phyloP scores from a whole-genome alignment of 805 yeast species.

The Kodamaea neixiangensis region DNA sequence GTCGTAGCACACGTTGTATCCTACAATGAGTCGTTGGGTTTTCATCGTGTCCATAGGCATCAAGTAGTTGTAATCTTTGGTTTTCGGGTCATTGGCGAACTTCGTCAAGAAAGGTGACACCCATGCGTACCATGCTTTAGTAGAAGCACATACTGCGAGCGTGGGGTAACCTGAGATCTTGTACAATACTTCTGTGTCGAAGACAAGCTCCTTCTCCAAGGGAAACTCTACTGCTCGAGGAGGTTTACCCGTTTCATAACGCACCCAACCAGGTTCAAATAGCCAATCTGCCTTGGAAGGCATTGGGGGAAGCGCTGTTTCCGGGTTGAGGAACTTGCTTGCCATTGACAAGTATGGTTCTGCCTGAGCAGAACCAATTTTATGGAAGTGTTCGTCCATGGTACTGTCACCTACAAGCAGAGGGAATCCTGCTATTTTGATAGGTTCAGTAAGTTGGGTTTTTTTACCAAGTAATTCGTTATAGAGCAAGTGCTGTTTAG shows the following conservation, averaged over 20 bases:
- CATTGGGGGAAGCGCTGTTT: conserved; percentile 27
- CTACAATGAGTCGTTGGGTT: conserved; percentile 65
- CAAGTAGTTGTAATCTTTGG: conserved; percentile 55
- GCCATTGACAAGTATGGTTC: conserved; percentile 62
- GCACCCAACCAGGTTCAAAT: conserved; percentile 75
- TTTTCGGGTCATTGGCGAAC: conserved; percentile 39
- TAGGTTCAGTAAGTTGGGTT: conserved; percentile 62
- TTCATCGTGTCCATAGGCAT: conserved; percentile 66
- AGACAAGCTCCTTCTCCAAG: conserved; percentile 67
- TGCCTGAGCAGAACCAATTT: conserved; percentile 59
- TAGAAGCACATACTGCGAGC: conserved; percentile 77
- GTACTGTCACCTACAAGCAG: conserved; percentile 63
- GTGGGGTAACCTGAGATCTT: conserved; percentile 73
- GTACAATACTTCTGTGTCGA: conserved; percentile 89
- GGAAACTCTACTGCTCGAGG: conserved; percentile 71
- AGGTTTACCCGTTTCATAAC: conserved; percentile 56
- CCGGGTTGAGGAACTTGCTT: conserved; percentile 36
- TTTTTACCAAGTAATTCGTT: conserved; percentile 76
- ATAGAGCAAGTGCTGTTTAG: conserved; percentile 57
- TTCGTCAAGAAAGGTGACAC: conserved; percentile 79
- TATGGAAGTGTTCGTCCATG: conserved; percentile 83
- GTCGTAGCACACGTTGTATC: conserved; percentile 90
- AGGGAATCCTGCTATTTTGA: conserved; percentile 62
- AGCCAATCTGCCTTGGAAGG: conserved; percentile 63
- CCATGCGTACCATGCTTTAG: conserved; percentile 92